Base-by-base conservation (phyloP, 75 land plant species). In the Sequoia sempervirens region DNA sequence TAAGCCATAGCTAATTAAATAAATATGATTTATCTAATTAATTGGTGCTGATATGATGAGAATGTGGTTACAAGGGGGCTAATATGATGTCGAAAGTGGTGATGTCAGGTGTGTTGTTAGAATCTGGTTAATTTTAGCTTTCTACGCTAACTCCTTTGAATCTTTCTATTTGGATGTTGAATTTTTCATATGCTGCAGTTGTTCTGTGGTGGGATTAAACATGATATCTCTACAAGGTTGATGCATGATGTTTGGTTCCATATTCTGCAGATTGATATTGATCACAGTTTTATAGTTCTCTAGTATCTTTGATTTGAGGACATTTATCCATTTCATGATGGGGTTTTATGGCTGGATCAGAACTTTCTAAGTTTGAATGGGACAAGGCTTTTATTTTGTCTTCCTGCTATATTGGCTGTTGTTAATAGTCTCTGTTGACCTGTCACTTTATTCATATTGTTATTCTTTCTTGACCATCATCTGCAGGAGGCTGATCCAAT, bases 401-500 rank as follows among this genome's bases (percentile, higher is more conserved):
- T 43, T 76, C n/a, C 3, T 76, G 46, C 2, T 26, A 23, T 43
- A 41, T 12, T 26, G 41, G 50, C 46, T 78, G 32, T 78, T 75
- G 7, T 75, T 40, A 17, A 75, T 75, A 40, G 43, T 38, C 20
- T 38, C 43, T 23, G 17, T 38, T 78, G 30, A 45, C 5, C 30
- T 17, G 30, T 78, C 50, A 43, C 26, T 41, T 81, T 81, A 73
- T 74, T 74, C 36, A 81, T 79, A 41, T 54, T 75, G 56, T 84
- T 61, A 26, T 79, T 80, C 54, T 85, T 78, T 43, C 46, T 78
- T 45, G 30, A 45, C 80, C 10, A 45, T 81, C 37, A 50, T 83
- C 30, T 41, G 80, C 91, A 97, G 99, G 95, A 91, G 84, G 89
- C 95, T 86, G 96, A 96, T 88, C 91, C 95, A 69, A 83, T 90